Evolutionary conservation across 108 stramenopile genomes (phyloP), one percentile per base, ranked within the genome.

Genomic region (Discostella stelligeroides): DNA sequence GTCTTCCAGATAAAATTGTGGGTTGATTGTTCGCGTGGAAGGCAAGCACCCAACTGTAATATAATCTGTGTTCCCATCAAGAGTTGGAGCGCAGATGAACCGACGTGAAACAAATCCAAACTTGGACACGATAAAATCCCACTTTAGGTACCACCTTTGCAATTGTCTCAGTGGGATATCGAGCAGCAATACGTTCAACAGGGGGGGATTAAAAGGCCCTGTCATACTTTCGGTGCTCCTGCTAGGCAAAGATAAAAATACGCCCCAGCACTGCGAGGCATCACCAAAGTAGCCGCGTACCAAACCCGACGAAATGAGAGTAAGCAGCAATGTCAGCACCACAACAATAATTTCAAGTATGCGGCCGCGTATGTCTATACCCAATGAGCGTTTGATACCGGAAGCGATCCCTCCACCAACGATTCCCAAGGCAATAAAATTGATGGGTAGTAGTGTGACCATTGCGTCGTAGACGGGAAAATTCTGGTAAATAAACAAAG

Each of bases 321-420:
- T 79, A 63, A 91, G 68, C 76, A 78, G 84, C n/a, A 77, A n/a
- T 7, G 94, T 92, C 15, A 78, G 48, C 39, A 89, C 28, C 10
- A 95, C 67, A 15, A 92, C 88, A 13, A 73, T 55, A 14, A 83
- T 18, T 77, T 95, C 94, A 34, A 91, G 82, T 14, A 77, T 71
- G 24, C 94, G 82, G 1, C 94, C 94, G 9, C 94, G 86, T 10
- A 90, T 76, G 64, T 95, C 94, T 64, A 90, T 49, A 14, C 89
- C 94, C 37, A 58, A 55, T 42, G 38, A 63, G 30, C 81, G 84
- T 70, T 95, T 95, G 18, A 89, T 42, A 7, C 61, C 40, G 15
- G 86, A 79, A 6, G 89, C 94, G 29, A 87, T 56, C 49, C 91
- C 87, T 42, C 94, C 94, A 48, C 79, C 91, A 29, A 95, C 70